A percentile compares a stretch with the other conserved stretches of the same genome.
phyloP scores from a whole-genome alignment of 2,329 filamentous ascomycete species.

The Phialophora chinensis region DNA sequence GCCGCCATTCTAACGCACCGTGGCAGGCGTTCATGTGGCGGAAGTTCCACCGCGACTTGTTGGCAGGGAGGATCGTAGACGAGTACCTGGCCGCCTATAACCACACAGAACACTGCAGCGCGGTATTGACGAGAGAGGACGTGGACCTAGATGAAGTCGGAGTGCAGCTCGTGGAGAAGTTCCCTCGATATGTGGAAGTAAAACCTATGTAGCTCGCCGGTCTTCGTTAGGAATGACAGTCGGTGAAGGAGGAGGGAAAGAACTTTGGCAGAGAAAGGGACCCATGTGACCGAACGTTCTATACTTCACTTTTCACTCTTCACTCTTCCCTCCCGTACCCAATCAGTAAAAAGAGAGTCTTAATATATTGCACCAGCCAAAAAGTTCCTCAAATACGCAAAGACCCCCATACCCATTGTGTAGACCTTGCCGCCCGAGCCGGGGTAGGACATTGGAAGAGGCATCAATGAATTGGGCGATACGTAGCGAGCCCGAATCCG shows the following conservation, averaged over 20 bases:
- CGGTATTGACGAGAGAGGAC: not conserved
- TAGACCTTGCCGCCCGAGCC: conserved; percentile 13
- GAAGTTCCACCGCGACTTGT: not conserved
- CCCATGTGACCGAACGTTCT: not conserved
- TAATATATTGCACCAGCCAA: not conserved
- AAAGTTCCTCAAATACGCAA: conserved; percentile 8
- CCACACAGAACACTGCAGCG: not conserved
- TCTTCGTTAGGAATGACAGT: too few species aligned
- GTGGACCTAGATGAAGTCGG: not conserved
- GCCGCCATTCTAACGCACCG: not conserved
- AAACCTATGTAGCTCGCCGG: not conserved
- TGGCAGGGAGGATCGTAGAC: not conserved
- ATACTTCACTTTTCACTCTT: not conserved
- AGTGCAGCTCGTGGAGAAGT: not conserved
- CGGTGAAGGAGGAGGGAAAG: not conserved
- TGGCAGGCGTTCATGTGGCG: not conserved
- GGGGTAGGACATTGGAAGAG: conserved; percentile 13
- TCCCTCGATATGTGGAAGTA: not conserved
- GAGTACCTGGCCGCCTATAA: not conserved
- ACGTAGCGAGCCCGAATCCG: conserved; percentile 2
- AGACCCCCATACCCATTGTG: conserved; percentile 12
- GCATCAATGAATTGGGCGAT: conserved; percentile 5
- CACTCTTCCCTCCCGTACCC: not conserved
- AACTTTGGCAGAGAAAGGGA: not conserved
- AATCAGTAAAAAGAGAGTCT: not conserved